phyloP scores from a whole-genome alignment of 495 filamentous ascomycete genomes.

The Rostrohypoxylon terebratum region DNA sequence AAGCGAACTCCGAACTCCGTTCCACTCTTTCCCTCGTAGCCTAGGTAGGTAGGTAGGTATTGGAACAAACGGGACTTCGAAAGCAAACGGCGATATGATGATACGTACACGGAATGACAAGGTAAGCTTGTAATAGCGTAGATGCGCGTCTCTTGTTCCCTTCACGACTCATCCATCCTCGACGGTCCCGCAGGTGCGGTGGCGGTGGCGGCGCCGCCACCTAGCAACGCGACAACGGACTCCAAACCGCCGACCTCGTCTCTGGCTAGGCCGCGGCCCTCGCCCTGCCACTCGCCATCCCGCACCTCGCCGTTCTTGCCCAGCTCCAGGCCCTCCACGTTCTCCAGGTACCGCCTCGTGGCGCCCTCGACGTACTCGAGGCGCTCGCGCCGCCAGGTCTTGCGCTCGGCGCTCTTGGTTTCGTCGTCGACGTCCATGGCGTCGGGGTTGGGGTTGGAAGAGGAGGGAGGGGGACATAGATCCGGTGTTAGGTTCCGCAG shows the following conservation, averaged over 20 bases:
- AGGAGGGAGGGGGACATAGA: constrained; percentile 52
- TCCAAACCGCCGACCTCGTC: constrained; percentile 68
- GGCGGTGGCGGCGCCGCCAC: constrained; percentile 31
- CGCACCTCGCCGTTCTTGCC: constrained; percentile 66
- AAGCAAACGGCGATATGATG: neutral
- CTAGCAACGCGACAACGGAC: constrained; percentile 57
- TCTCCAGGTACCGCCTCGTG: constrained; percentile 67
- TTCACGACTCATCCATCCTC: constrained; percentile 50
- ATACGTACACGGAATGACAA: neutral
- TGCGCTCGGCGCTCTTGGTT: constrained; percentile 42
- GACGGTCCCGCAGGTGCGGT: neutral
- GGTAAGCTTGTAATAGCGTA: neutral
- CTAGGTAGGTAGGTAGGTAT: constrained; percentile 9
- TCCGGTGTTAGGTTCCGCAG: constrained; percentile 71
- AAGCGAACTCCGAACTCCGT: constrained; percentile 30
- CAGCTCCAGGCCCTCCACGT: constrained; percentile 65
- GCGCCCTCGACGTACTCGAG: constrained; percentile 82
- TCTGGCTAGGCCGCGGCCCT: constrained; percentile 53
- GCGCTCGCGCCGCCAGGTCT: constrained; percentile 68
- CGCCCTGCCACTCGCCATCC: constrained; percentile 67
- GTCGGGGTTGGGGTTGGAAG: neutral
- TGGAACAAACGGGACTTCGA: constrained; percentile 9
- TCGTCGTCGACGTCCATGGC: constrained; percentile 29
- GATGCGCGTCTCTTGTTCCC: neutral
- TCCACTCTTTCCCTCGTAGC: neutral